Base-by-base conservation (phyloP, 768 basidiomycete genomes). In the Stropharia rugosoannulata region DNA sequence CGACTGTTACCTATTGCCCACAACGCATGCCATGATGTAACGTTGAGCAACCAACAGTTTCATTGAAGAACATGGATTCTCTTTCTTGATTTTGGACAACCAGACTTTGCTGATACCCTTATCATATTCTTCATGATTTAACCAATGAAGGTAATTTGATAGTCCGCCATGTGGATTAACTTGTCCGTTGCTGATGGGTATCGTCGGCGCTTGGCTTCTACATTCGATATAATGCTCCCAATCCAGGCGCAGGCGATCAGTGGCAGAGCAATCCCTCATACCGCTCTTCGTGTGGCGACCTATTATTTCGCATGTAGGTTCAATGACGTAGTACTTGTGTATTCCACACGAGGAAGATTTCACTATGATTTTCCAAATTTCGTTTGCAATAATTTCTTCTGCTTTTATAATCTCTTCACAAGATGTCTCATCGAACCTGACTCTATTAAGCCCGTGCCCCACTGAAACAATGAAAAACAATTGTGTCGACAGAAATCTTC, bases 281-380 rank as follows among this genome's bases (percentile, higher is more conserved):
- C 22, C 15, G 27, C 54, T 42, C 22, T 51, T 16, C 4, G 59
- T 42, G 16, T 68, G 62, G 32, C 67, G 71, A 0, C 87, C 88
- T 51, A 90, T 77, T 32, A 86, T 84, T 62, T 92, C 90, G 63
- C 89, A 89, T 0, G 90, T 92, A 18, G 79, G 65, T 57, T 88
- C 87, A 1, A 93, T 69, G 25, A 89, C 83, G 62, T 84, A 83
- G 59, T 81, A 77, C 9, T 63, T 66, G 54, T 78, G 71, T 18
- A 58, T 65, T 32, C 29, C 29, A 32, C 1, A 4, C 11, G 60
- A 55, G 1, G 47, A 44, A 8, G 66, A 65, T 38, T 53, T 63
- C 10, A 77, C 62, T 16, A 73, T 71, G 38, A 91, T 66, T 16
- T 66, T 70, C 89, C 89, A 91, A 16, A 90, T 72, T 56, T 90